Evolutionary conservation across 202 grass and related monocot genomes (phyloP).

Genomic region (Schoenoplectus tabernaemontani): DNA sequence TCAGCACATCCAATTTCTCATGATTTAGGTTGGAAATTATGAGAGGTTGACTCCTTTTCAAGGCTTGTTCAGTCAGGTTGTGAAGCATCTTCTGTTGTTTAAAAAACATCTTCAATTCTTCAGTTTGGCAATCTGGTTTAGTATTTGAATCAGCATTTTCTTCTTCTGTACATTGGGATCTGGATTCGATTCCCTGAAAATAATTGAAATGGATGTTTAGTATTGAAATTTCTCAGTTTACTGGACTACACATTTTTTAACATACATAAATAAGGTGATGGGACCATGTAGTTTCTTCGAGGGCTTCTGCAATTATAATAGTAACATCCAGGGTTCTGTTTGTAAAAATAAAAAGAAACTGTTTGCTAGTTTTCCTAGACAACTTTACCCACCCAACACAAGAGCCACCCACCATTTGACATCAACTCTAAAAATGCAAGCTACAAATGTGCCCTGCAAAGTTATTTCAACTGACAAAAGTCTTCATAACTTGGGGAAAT

Average conservation of each 20-base stretch:
- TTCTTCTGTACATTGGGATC: conserved; percentile 22
- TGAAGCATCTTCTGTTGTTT: conserved; percentile 60
- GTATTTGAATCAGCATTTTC: neutral
- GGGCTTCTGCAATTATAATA: neutral
- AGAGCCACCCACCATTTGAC: neutral
- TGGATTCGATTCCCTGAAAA: conserved; percentile 36
- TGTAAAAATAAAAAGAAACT: neutral
- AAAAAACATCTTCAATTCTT: conserved; percentile 53
- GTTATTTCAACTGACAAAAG: neutral
- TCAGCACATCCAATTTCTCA: conserved; percentile 47
- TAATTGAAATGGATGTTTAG: neutral
- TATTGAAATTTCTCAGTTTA: neutral
- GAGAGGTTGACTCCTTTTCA: conserved; percentile 79
- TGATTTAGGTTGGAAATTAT: conserved; percentile 69
- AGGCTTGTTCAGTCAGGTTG: conserved; percentile 81
- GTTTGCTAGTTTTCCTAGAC: neutral
- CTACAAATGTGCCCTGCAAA: neutral
- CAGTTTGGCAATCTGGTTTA: conserved; percentile 37
- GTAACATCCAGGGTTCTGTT: neutral
- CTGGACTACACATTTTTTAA: neutral
- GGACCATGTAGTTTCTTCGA: neutral
- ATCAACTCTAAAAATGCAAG: neutral
- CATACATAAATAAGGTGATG: neutral
- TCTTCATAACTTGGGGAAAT: neutral
- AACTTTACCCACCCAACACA: neutral